Base-by-base conservation (phyloP, 371 early-diverging fungal genomes). In the Nematocida sp. region DNA sequence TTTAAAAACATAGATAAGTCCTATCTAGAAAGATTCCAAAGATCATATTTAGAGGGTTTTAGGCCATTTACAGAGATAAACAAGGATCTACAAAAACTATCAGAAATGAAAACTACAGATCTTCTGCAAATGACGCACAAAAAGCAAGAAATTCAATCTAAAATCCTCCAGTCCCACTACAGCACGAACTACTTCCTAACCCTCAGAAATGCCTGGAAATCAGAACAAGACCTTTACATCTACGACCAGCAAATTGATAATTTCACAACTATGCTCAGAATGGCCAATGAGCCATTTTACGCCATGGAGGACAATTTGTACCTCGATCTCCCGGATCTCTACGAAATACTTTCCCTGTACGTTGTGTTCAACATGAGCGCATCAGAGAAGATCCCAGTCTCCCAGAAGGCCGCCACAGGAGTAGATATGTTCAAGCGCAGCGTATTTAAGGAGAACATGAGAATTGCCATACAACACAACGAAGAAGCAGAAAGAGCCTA, bases 191-290 rank as follows among this genome's bases (percentile, higher is more conserved):
- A 71, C 75, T 71, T 61, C 57, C 4, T 20, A 20, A 54, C 11
- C 4, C 63, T 71, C 0, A 13, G 35, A 18, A 28, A 3, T 18
- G 35, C 11, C 42, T 71, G 75, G 75, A n/a, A 51, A 5, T 7
- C 18, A 9, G 32, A 26, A 18, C 20, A 60, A 51, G 32, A 59
- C 16, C 0, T 71, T 3, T 45, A 60, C 33, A 71, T 71, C 16
- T 51, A 61, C 39, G 53, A 61, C 38, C 35, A 36, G 33, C 57
- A 71, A 40, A 7, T 51, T 5, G 51, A 61, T 2, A 51, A 57
- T 33, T 71, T 71, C 40, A 23, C 59, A n/a, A 71, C 75, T 18
- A 71, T 71, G 75, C 25, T 71, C n/a, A 59, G 48, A 4, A 71
- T 71, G 75, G 75, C 75, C 28, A 71, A 71, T 26, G 35, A 45